Percentiles rank a stretch among this genome's conserved stretches.
Conservation (phyloP, 495 filamentous ascomycete species). For the Xylaria venustula region DNA sequence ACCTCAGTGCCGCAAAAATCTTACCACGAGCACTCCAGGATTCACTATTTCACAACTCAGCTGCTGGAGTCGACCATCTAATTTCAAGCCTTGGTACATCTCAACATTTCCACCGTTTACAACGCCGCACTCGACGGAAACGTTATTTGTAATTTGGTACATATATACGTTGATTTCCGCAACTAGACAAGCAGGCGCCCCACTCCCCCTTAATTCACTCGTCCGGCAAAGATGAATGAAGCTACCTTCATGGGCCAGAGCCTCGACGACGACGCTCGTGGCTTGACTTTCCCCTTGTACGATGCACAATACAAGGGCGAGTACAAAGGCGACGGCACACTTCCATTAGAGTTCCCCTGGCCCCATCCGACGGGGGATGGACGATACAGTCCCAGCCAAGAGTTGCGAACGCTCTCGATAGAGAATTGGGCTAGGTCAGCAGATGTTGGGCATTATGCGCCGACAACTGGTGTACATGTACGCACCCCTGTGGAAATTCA, state of each 20-base stretch:
- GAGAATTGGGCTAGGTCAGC: not conserved
- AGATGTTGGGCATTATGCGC: not conserved
- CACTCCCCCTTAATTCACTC: not conserved
- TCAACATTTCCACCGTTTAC: no score
- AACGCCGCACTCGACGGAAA: no score
- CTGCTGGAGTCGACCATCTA: no score
- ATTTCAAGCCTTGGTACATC: no score
- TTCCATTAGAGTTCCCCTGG: slow-evolving; percentile 3
- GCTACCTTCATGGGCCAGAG: not conserved
- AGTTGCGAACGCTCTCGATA: not conserved
- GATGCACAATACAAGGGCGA: not conserved
- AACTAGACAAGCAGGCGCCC: not conserved
- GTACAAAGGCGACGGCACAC: not conserved
- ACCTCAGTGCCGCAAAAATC: no score
- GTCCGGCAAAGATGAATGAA: slow-evolving; percentile 8
- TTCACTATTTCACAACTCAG: no score
- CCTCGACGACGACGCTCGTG: not conserved
- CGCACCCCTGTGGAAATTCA: not conserved
- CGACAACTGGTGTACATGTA: slow-evolving; percentile 1
- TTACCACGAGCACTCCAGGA: no score
- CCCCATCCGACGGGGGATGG: not conserved
- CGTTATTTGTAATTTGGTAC: no score
- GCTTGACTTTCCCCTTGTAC: not conserved
- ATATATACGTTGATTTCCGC: not conserved
- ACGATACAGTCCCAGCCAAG: not conserved